phyloP scores from a whole-genome alignment of 352 stramenopile species.

The Pythium insidiosum region DNA sequence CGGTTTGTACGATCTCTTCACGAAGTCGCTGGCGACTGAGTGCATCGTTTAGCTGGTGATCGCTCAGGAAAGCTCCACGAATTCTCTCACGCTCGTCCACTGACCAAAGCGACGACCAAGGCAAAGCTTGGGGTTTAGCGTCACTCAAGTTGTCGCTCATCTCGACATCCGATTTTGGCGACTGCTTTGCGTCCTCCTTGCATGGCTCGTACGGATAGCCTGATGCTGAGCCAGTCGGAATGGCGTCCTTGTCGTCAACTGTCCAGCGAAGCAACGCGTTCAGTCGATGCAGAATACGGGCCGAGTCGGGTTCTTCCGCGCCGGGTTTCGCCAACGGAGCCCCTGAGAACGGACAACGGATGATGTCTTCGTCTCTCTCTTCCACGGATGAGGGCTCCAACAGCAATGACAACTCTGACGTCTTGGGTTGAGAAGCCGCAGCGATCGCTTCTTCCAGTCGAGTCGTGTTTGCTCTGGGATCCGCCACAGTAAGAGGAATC shows the following conservation, averaged over 20 bases:
- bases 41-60: constrained; percentile 45
- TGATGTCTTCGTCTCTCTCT: constrained; percentile 16
- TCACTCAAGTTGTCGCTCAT: constrained; percentile 1
- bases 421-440: neutral
- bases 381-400: constrained; percentile 28
- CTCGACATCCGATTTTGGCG: neutral
- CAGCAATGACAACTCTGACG: constrained; percentile 27
- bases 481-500: too few relatives aligned
- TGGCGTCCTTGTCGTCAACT: neutral
- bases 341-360: constrained; percentile 52
- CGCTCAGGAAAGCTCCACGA: constrained; percentile 26
- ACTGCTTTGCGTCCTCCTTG: neutral
- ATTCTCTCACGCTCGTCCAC: constrained; percentile 27
- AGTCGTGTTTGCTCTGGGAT: too few relatives aligned
- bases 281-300: constrained; percentile 44
- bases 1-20: constrained; percentile 7
- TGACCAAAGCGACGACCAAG: constrained; percentile 54
- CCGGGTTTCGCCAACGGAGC: constrained; percentile 24
- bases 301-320: constrained; percentile 57
- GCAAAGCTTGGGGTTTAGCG: neutral
- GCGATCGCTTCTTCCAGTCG: neutral
- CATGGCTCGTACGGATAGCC: neutral
- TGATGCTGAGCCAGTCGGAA: neutral
- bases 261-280: constrained; percentile 40
- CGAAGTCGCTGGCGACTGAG: neutral